phyloP scores from a whole-genome alignment of 2,329 filamentous ascomycete species.

The Drechmeria coniospora region DNA sequence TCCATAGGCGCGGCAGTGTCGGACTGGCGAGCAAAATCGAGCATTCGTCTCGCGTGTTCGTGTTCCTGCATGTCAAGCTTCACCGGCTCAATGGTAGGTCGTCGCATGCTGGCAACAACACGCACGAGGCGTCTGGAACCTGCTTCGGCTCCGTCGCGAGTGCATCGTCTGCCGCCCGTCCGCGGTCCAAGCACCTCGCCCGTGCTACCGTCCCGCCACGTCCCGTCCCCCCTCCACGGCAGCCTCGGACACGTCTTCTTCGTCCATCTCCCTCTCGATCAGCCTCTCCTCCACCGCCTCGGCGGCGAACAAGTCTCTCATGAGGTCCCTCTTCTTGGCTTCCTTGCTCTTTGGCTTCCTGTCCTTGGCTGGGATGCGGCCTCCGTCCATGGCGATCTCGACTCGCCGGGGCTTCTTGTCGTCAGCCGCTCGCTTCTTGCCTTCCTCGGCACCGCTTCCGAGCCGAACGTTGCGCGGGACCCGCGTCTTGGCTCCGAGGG shows the following conservation, averaged over 20 bases:
- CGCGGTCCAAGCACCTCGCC: too few species aligned
- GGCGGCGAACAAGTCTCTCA: slow-evolving; percentile 23
- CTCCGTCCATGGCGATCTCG: slow-evolving; percentile 16
- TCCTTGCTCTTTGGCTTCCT: slow-evolving; percentile 26
- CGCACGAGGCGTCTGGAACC: too few species aligned
- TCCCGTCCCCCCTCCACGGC: slow-evolving; percentile 3
- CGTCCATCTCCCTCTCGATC: slow-evolving; percentile 16
- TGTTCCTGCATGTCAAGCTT: too few species aligned
- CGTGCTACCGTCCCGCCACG: not conserved
- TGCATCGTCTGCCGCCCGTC: too few species aligned
- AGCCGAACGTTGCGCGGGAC: slow-evolving; percentile 44
- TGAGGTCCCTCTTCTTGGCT: slow-evolving; percentile 19
- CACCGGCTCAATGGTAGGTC: too few species aligned
- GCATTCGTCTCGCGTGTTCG: too few species aligned
- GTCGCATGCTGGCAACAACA: too few species aligned
- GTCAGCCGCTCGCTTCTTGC: slow-evolving; percentile 26
- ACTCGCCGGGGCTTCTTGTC: slow-evolving; percentile 26
- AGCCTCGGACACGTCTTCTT: slow-evolving; percentile 14
- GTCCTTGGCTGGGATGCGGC: slow-evolving; percentile 21
- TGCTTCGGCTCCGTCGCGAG: too few species aligned
- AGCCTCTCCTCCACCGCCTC: slow-evolving; percentile 16
- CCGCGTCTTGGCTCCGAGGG: slow-evolving; percentile 80
- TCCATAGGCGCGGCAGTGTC: too few species aligned
- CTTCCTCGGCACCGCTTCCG: slow-evolving; percentile 34
- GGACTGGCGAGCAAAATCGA: too few species aligned